These are phyloP conservation scores for Eucalyptus fibrosa DNA, from an alignment of 345 rosid genomes.

Conservation along the genomic window DNA sequence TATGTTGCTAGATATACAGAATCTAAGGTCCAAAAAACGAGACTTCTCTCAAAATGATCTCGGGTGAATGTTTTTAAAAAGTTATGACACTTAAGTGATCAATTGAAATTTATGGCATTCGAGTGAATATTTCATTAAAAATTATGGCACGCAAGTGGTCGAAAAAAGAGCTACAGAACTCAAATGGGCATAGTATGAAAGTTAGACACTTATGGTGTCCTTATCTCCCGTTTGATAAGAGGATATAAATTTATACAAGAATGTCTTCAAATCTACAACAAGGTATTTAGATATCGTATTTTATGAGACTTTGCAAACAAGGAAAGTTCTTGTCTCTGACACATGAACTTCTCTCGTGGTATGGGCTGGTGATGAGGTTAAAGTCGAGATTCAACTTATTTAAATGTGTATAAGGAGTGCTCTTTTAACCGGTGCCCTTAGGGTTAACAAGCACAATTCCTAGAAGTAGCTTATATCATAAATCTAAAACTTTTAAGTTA, in stretches of 20 bases:
- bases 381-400: not conserved
- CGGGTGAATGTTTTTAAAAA: not conserved
- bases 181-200: not conserved
- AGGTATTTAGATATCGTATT: not conserved
- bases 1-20: not conserved
- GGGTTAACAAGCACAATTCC: not conserved
- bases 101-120: too few species aligned
- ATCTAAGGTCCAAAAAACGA: not conserved
- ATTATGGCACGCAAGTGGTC: too few species aligned
- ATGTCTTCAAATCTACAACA: not conserved
- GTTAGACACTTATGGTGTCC: not conserved
- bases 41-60: not conserved
- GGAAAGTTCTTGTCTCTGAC: not conserved
- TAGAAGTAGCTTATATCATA: not conserved
- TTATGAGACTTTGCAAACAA: not conserved
- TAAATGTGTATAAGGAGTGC: not conserved
- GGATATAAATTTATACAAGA: not conserved
- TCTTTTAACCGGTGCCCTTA: not conserved
- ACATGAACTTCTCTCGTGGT: too few species aligned
- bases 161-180: accelerated
- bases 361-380: not conserved
- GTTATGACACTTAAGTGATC: not conserved
- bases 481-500: too few species aligned
- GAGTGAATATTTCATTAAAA: too few species aligned
- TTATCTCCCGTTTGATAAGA: not conserved